Base-by-base conservation (phyloP, 2,329 filamentous ascomycete species). In the Aspergillus novofumigatus region DNA sequence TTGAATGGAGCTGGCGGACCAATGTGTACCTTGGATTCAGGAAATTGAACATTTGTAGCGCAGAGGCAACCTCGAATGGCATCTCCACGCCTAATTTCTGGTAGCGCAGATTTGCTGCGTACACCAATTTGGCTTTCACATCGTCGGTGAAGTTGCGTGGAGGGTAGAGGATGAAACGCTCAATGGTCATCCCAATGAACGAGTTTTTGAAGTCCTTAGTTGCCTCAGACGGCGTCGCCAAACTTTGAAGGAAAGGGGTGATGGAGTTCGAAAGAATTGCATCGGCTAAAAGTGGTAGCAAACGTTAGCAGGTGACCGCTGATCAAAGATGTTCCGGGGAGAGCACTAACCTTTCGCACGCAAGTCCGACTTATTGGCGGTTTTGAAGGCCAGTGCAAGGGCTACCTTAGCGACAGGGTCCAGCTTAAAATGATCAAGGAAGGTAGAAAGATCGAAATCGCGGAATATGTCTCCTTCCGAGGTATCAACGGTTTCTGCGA, bases 371-470 rank as follows among this genome's bases (percentile, higher is more conserved):
- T 90, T 91, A 44, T 84, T 84, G n/a, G 87, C 87, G 60, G 87
- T 84, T 75, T 93, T 95, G 75, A 96, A 96, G 4, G 93, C 91
- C 56, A 97, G 80, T 51, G 91, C 91, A 62, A 99, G 82, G 60
- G 95, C 84, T 44, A 91, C 90, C 80, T 96, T 96, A 68, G 92
- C 86, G 49, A 97, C 75, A 9, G 91, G 86, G 76, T 97, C 92
- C 54, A 97, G 82, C 72, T 92, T 92, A 80, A 99, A 99, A 74
- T 97, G 92, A 62, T 96, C 90, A 81, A 97, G 87, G 72, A 99
- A 97, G 1, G 89, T 90, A 2, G 90, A 89, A n/a, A 99, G 83
- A 71, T 99, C 93, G 68, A 99, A 97, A 71, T 97, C 93, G 57
- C 92, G 89, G 73, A 96, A 97, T 59, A 96, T 85, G 66, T 99